A percentile compares a stretch with the other conserved stretches of the same genome.
Conservation (phyloP, 225 moss, liverwort and hornwort species). For the Marchantia polymorpha region DNA sequence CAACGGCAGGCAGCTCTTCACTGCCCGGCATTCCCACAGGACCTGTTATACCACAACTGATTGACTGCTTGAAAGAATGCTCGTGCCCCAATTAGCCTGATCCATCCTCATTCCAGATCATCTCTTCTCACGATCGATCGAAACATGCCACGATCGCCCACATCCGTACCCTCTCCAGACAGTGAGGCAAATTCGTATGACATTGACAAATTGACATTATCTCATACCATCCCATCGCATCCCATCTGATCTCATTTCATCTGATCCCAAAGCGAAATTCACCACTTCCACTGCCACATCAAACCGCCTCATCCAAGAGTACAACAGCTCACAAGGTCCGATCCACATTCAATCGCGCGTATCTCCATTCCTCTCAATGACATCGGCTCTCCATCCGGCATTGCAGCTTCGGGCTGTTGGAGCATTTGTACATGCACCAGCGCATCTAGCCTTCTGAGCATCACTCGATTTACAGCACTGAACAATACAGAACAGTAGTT, state of each 20-base stretch:
- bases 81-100: not conserved
- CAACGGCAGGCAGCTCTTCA: slow-evolving; percentile 22
- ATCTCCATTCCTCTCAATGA: not conserved
- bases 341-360: not conserved
- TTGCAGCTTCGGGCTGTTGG: not conserved
- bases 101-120: not conserved
- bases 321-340: not conserved
- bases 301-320: not conserved
- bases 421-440: not conserved
- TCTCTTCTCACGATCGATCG: not conserved
- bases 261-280: too few relatives aligned
- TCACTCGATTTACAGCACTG: not conserved
- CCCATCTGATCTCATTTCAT: too few relatives aligned
- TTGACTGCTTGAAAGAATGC: not conserved
- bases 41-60: too few relatives aligned
- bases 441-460: not conserved
- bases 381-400: not conserved
- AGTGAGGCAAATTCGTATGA: not conserved
- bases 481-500: not conserved
- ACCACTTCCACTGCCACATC: not conserved
- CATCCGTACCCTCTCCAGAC: not conserved
- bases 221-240: too few relatives aligned
- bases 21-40: slow-evolving; percentile 28
- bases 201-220: not conserved
- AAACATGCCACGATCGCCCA: not conserved